Evolutionary conservation across 2,329 filamentous ascomycete genomes (phyloP).

Genomic region (Cladobotryum mycophilum): DNA sequence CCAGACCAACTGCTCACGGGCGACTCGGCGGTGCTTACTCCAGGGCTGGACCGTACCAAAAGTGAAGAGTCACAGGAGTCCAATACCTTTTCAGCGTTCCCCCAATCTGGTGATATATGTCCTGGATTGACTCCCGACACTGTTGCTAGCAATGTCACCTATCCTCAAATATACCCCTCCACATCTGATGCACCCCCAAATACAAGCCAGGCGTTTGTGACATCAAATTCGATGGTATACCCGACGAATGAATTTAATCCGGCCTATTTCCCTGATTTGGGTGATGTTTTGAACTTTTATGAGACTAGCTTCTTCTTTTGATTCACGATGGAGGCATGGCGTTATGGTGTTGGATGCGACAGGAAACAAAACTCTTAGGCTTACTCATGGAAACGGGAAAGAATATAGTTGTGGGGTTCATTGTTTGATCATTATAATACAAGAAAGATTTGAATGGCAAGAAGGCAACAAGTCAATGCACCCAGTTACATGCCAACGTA

Average conservation of each 20-base stretch:
- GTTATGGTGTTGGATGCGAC: too few relatives aligned
- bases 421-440: neutral
- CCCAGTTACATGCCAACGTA: too few relatives aligned
- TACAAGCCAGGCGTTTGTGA: neutral
- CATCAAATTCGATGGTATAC: neutral
- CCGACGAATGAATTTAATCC: neutral
- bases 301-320: neutral
- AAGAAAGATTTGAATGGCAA: too few relatives aligned
- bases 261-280: neutral
- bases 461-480: too few relatives aligned
- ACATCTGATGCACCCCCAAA: neutral
- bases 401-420: neutral
- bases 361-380: neutral
- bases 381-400: neutral
- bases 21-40: too few relatives aligned
- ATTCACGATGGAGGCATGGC: neutral
- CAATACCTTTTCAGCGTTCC: neutral
- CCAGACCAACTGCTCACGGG: too few relatives aligned
- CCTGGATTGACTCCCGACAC: neutral
- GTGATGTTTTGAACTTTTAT: neutral
- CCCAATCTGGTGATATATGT: neutral
- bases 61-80: neutral
- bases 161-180: neutral
- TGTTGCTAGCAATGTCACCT: neutral
- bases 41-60: neutral